Evolutionary conservation across 129 eudicot genomes (phyloP).

Genomic region (Helianthus annuus): DNA sequence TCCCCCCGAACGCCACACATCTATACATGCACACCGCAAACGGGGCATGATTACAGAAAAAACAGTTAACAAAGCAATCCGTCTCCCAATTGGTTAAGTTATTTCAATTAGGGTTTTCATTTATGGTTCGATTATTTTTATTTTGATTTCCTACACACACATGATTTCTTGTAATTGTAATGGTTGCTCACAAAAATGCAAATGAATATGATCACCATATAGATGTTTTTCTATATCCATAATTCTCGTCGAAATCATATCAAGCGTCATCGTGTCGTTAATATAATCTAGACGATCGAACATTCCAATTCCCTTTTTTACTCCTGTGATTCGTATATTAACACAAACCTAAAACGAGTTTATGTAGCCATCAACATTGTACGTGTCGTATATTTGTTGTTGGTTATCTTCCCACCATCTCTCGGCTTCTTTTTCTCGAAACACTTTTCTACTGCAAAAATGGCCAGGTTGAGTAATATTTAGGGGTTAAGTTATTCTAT

Average conservation of each 20-base stretch:
- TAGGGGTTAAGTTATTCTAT: too few species aligned
- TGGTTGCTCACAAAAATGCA: neutral
- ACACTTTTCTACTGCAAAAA: slow-evolving; percentile 56
- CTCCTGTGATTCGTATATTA: neutral
- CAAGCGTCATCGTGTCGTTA: neutral
- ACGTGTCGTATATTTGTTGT: slow-evolving; percentile 40
- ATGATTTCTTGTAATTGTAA: neutral
- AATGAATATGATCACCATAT: neutral
- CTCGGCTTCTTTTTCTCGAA: slow-evolving; percentile 57
- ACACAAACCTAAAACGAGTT: slow-evolving; percentile 27
- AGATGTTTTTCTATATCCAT: neutral
- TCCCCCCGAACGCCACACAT: too few species aligned
- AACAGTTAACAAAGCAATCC: too few species aligned
- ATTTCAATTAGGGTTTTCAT: too few species aligned
- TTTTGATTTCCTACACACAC: neutral
- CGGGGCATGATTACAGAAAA: too few species aligned
- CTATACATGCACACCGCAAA: too few species aligned
- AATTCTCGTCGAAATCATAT: neutral
- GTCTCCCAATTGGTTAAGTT: too few species aligned
- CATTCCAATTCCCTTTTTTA: neutral
- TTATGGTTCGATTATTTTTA: neutral
- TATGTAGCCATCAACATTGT: slow-evolving; percentile 50
- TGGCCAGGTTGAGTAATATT: too few species aligned
- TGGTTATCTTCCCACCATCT: slow-evolving; percentile 72
- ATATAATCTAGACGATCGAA: neutral